phyloP scores from a whole-genome alignment of 2,329 filamentous ascomycete genomes.

The Fusarium citri region DNA sequence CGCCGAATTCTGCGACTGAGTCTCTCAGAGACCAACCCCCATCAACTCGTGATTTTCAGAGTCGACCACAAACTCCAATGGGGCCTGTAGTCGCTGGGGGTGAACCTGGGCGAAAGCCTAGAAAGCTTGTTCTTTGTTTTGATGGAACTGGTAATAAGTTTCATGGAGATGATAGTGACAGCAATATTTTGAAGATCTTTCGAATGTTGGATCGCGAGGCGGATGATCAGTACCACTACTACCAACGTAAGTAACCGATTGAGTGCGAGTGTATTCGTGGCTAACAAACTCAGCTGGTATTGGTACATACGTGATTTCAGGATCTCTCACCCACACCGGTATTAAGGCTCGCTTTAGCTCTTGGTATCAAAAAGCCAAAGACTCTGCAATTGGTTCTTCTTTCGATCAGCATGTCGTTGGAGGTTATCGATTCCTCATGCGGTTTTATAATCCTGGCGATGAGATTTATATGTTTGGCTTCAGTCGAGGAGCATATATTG shows the following conservation, averaged over 20 bases:
- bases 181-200: conserved; percentile 77
- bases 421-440: conserved; percentile 83
- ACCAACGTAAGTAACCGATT: conserved; percentile 63
- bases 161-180: conserved; percentile 70
- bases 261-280: not conserved
- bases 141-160: conserved; percentile 75
- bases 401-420: conserved; percentile 87
- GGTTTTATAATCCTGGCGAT: conserved; percentile 73
- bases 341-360: conserved; percentile 68
- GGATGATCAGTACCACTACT: conserved; percentile 72
- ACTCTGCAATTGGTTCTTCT: conserved; percentile 82
- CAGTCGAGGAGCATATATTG: conserved; percentile 78
- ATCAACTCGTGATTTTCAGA: conserved; percentile 37
- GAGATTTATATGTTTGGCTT: conserved; percentile 81
- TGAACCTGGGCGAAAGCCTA: conserved; percentile 39
- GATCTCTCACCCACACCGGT: conserved; percentile 68
- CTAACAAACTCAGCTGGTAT: conserved; percentile 67
- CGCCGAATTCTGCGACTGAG: conserved; percentile 31
- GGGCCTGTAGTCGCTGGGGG: conserved; percentile 14
- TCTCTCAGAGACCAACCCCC: conserved; percentile 25
- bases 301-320: conserved; percentile 76
- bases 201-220: conserved; percentile 74
- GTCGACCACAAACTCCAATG: conserved; percentile 43
- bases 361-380: conserved; percentile 79
- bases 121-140: conserved; percentile 70